Conservation (phyloP, 306 rosid genomes). For the Trifolium repens region DNA sequence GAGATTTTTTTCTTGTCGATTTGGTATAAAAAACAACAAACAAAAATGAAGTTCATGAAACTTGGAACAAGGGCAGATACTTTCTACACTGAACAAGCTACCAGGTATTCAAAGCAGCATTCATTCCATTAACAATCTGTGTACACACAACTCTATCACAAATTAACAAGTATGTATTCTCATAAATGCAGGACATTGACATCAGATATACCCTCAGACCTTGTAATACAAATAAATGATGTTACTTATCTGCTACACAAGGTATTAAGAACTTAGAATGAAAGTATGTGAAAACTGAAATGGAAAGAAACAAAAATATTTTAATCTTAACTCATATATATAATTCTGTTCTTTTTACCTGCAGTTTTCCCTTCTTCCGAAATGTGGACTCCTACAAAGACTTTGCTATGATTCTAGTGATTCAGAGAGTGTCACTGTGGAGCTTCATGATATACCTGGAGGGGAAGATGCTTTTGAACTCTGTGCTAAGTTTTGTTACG, state of each 20-base stretch:
- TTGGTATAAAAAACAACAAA: constrained; percentile 38
- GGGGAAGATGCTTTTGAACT: constrained; percentile 93
- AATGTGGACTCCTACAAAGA: constrained; percentile 84
- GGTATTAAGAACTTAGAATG: constrained; percentile 50
- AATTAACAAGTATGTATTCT: constrained; percentile 41
- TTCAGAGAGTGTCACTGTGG: constrained; percentile 56
- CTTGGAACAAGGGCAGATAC: constrained; percentile 91
- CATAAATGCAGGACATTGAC: constrained; percentile 66
- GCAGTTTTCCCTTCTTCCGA: constrained; percentile 86
- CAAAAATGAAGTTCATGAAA: constrained; percentile 95
- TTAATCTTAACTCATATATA: constrained; percentile 43
- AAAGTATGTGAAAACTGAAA: not conserved
- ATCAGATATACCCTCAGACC: constrained; percentile 78
- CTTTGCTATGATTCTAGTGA: constrained; percentile 72
- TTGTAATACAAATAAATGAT: constrained; percentile 71
- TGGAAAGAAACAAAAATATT: constrained; percentile 1
- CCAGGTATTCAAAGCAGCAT: constrained; percentile 58
- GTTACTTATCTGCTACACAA: constrained; percentile 74
- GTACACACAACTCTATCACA: constrained; percentile 15
- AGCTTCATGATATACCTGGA: constrained; percentile 89
- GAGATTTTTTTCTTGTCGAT: constrained; percentile 37
- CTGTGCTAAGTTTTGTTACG: constrained; percentile 92
- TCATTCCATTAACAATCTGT: not conserved
- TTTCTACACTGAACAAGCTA: constrained; percentile 87
- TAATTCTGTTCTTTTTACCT: constrained; percentile 59